A percentile compares a stretch with the other conserved stretches of the same genome.
phyloP scores from a whole-genome alignment of 1,284 basidiomycete genomes.

The Cryptococcus sp. region DNA sequence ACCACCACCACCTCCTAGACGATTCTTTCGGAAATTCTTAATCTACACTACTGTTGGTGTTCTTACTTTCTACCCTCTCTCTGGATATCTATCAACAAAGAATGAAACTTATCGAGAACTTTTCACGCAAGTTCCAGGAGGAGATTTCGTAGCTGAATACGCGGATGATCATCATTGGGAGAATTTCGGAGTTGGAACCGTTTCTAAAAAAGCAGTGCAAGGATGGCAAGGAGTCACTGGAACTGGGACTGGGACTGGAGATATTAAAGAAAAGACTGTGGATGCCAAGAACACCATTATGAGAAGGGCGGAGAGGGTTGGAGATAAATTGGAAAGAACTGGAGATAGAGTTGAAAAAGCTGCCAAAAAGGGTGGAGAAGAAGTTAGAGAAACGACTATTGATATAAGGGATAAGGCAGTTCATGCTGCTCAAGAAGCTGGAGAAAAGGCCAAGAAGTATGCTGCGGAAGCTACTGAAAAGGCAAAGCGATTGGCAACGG shows the following conservation, averaged over 20 bases:
- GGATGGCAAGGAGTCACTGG: constrained; percentile 25
- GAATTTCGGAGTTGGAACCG: constrained; percentile 51
- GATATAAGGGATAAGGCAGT: constrained; percentile 32
- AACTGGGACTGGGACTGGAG: constrained; percentile 48
- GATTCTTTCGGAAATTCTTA: constrained; percentile 44
- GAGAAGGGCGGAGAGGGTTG: constrained; percentile 10
- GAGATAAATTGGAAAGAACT: constrained; percentile 53
- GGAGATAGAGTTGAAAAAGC: constrained; percentile 39
- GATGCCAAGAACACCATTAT: constrained; percentile 47
- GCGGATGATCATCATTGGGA: constrained; percentile 76
- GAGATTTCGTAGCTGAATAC: constrained; percentile 69
- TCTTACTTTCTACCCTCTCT: constrained; percentile 49
- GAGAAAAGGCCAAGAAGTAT: constrained; percentile 23
- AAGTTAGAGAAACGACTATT: constrained; percentile 18
- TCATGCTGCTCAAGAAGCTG: constrained; percentile 21
- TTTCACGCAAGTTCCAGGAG: constrained; percentile 55
- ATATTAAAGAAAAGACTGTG: constrained; percentile 38
- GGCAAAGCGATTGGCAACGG: constrained; percentile 1
- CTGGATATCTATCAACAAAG: constrained; percentile 47
- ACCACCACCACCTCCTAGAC: constrained; percentile 19
- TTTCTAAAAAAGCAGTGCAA: constrained; percentile 56
- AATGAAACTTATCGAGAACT: constrained; percentile 52
- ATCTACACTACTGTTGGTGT: constrained; percentile 46
- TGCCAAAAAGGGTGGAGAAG: constrained; percentile 4
- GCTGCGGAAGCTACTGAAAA: constrained; percentile 6